Conservation (phyloP, 257 asterid genomes). For the Salvia hispanica region DNA sequence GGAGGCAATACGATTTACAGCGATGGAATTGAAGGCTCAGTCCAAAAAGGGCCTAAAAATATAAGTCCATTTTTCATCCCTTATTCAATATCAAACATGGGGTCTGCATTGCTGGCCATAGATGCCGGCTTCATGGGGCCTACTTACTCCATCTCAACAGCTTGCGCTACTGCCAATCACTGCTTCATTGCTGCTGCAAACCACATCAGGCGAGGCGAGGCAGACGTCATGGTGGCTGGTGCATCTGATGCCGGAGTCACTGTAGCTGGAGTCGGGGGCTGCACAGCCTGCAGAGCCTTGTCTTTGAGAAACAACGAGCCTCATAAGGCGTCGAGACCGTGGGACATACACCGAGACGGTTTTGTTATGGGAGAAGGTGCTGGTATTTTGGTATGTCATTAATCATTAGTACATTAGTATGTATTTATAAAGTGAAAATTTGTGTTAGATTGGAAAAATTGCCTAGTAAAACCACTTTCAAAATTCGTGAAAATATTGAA, state of each 20-base stretch:
- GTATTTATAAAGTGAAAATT: no score
- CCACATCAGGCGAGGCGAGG: constrained; percentile 44
- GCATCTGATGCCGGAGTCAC: constrained; percentile 32
- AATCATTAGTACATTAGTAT: no score
- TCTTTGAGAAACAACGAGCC: constrained; percentile 28
- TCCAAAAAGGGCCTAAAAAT: constrained; percentile 34
- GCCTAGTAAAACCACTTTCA: no score
- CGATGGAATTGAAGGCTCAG: constrained; percentile 33
- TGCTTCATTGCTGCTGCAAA: constrained; percentile 46
- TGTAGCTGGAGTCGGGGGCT: constrained; percentile 33
- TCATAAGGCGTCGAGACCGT: constrained; percentile 59
- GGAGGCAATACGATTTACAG: constrained; percentile 38
- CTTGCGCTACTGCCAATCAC: constrained; percentile 43
- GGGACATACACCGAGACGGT: constrained; percentile 59
- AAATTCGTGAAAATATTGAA: no score
- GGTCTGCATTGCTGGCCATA: constrained; percentile 41
- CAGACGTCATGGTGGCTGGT: constrained; percentile 43
- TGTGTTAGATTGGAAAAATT: no score
- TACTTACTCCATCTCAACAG: constrained; percentile 39
- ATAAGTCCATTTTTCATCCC: constrained; percentile 42
- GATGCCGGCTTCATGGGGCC: constrained; percentile 48
- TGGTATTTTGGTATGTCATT: constrained; percentile 53
- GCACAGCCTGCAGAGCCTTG: constrained; percentile 39
- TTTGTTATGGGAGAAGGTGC: constrained; percentile 66
- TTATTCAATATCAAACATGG: constrained; percentile 36